A percentile compares a stretch with the other conserved stretches of the same genome.
phyloP scores from a whole-genome alignment of 257 asterid species.

The Ilex aquifolium region DNA sequence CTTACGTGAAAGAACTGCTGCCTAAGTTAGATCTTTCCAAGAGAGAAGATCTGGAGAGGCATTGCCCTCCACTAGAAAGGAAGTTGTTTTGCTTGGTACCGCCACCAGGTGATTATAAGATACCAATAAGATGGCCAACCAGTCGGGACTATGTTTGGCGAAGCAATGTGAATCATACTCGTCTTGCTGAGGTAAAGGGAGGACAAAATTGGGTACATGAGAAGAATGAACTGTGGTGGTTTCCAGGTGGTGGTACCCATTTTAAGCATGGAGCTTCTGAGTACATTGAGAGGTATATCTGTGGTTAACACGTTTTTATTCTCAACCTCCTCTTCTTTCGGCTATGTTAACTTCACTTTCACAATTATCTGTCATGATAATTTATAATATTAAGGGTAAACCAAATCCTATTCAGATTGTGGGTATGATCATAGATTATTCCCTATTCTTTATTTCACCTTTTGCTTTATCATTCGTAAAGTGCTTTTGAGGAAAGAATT shows the following conservation, averaged over 20 bases:
- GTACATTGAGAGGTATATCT: slow-evolving; percentile 72
- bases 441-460: too few relatives aligned
- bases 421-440: too few relatives aligned
- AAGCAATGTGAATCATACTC: slow-evolving; percentile 87
- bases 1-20: slow-evolving; percentile 60
- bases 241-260: slow-evolving; percentile 99
- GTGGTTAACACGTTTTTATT: background rate
- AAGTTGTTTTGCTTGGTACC: slow-evolving; percentile 87
- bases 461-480: too few relatives aligned
- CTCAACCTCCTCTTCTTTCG: background rate
- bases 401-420: too few relatives aligned
- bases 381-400: too few relatives aligned
- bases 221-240: slow-evolving; percentile 79
- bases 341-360: too few relatives aligned
- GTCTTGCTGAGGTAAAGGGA: slow-evolving; percentile 84
- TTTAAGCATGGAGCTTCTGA: slow-evolving; percentile 94
- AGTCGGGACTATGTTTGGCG: slow-evolving; percentile 91
- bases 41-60: slow-evolving; percentile 87
- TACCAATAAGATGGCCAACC: slow-evolving; percentile 86
- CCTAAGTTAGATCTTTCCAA: slow-evolving; percentile 62
- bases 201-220: slow-evolving; percentile 97
- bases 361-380: too few relatives aligned
- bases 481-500: too few relatives aligned
- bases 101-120: slow-evolving; percentile 83
- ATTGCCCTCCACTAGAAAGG: slow-evolving; percentile 63